A percentile compares a stretch with the other conserved stretches of the same genome.
Evolutionary conservation across 192 early-diverging fungal species (phyloP).

Genomic region (Coemansia sp.): DNA sequence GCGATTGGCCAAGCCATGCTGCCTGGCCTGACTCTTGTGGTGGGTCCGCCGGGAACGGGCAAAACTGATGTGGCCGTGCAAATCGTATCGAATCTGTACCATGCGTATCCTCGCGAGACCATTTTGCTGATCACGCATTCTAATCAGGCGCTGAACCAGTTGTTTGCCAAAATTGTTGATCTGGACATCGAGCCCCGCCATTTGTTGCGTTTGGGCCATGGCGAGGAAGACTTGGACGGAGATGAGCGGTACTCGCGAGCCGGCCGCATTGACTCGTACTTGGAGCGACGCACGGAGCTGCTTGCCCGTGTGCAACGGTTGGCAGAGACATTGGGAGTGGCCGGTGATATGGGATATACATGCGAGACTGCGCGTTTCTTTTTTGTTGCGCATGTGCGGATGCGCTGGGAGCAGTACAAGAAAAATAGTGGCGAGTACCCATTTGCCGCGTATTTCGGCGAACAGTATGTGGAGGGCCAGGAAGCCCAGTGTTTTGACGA

Average conservation of each 20-base stretch:
- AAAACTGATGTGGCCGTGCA: constrained; percentile 98
- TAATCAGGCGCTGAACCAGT: constrained; percentile 98
- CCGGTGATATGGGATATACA: constrained; percentile 84
- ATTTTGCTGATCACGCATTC: constrained; percentile 93
- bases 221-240: constrained; percentile 84
- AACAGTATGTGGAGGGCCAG: constrained; percentile 44
- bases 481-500: constrained; percentile 79
- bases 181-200: constrained; percentile 93
- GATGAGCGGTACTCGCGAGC: constrained; percentile 85
- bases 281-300: constrained; percentile 75
- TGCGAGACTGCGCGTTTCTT: constrained; percentile 95
- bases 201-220: constrained; percentile 91
- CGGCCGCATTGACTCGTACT: constrained; percentile 90
- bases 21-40: constrained; percentile 87
- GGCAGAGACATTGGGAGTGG: constrained; percentile 71
- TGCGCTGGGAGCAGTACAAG: constrained; percentile 74
- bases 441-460: constrained; percentile 74
- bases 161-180: constrained; percentile 93
- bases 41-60: constrained; percentile 98
- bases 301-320: constrained; percentile 76
- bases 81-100: constrained; percentile 93
- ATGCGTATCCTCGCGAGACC: constrained; percentile 84
- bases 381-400: constrained; percentile 70
- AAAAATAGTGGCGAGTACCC: constrained; percentile 65
- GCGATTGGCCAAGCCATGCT: constrained; percentile 85